These are phyloP conservation scores for Populus deltoides DNA, from an alignment of 345 rosid species.

Conservation along the genomic window DNA sequence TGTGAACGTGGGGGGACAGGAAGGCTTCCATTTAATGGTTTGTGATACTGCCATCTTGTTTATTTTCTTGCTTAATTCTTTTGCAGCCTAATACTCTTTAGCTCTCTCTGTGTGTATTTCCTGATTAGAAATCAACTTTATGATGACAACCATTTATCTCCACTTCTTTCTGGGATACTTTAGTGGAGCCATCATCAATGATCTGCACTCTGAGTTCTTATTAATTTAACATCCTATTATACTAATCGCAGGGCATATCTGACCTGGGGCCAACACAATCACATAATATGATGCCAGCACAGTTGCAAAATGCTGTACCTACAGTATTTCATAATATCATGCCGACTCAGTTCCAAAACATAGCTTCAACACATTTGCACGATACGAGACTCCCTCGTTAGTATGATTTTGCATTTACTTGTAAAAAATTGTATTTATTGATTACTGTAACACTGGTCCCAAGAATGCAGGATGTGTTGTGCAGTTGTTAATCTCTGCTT, in stretches of 20 bases:
- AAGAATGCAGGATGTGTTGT: conserved; percentile 4
- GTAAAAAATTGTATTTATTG: conserved; percentile 22
- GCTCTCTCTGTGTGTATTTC: neutral
- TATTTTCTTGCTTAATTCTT: neutral
- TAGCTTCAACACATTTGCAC: conserved; percentile 50
- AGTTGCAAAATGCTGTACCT: conserved; percentile 52
- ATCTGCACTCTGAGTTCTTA: neutral
- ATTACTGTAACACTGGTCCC: neutral
- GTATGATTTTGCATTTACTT: conserved; percentile 2
- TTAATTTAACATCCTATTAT: conserved; percentile 6
- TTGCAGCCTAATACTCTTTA: neutral
- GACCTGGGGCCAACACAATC: conserved; percentile 44
- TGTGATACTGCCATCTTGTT: conserved; percentile 20
- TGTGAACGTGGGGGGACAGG: conserved; percentile 44
- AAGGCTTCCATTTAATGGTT: conserved; percentile 59
- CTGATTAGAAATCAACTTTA: neutral
- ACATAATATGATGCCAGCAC: conserved; percentile 44
- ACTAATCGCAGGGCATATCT: conserved; percentile 43
- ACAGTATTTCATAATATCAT: conserved; percentile 47
- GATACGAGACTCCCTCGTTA: conserved; percentile 45
- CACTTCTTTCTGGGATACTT: neutral
- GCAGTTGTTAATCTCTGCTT: neutral
- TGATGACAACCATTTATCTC: neutral
- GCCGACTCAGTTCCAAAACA: conserved; percentile 52
- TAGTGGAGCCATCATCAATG: neutral